Evolutionary conservation across 75 land plant species (phyloP), one percentile per base, ranked within the genome.

Genomic region (Cupressus sempervirens): DNA sequence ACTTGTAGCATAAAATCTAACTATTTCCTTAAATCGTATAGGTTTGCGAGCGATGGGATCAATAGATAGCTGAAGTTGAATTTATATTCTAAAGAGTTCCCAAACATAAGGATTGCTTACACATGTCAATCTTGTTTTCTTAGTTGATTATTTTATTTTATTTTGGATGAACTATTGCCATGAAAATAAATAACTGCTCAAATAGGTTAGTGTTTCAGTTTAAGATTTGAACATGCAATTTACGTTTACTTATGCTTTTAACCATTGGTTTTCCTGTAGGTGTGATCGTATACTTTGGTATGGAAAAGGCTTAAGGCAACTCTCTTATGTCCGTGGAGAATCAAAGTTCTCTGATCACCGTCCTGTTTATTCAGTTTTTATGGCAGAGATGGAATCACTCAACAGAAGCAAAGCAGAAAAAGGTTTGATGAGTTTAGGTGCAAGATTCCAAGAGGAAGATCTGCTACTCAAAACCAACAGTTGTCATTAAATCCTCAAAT

Each of bases 241-340:
- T 65, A 65, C 26, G 6, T 65, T 26, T 23, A 65, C 29, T 65
- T 65, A 16, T 50, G 53, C 15, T 50, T 50, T 13, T 1, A 50
- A 50, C 13, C 53, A 12, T 93, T 76, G 45, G 18, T 20, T 81
- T 18, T 8, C 7, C 40, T 81, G 56, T 87, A 50, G 53, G 53
- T 50, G 53, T 87, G 95, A 95, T 65, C 56, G 93, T 36, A 93
- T 95, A 50, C 85, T 94, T 50, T 94, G 96, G 96, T 81, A 72
- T 65, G 96, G 95, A 0, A 86, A 88, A 77, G 93, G 93, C 13
- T 45, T 95, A 35, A 89, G 88, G 15, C 93, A 95, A 46, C 81
- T 87, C 43, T 82, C 88, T 36, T 93, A 95, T 80, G 80, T 75
- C 32, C 83, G 91, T 48, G 90, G 91, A 2, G 92, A 92, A 43